These are phyloP conservation scores for Mesostigma viride DNA, from an alignment of 139 green algal genomes.

Conservation along the genomic window DNA sequence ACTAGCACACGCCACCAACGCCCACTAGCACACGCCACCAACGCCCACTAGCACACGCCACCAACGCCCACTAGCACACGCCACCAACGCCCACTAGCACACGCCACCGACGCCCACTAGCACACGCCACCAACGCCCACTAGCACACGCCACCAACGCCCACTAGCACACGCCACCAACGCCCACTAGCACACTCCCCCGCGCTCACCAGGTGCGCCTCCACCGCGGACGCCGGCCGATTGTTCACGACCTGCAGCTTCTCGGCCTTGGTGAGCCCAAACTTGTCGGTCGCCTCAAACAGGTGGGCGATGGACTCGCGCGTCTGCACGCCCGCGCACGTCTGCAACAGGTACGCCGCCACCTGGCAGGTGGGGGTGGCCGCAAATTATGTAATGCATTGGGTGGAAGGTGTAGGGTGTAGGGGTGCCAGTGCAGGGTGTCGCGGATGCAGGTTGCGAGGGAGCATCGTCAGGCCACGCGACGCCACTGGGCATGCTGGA, in stretches of 20 bases:
- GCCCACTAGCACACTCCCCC: not conserved
- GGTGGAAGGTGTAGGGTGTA: no score
- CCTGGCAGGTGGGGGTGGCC: no score
- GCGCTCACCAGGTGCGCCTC: constrained; percentile 10
- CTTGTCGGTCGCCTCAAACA: not conserved
- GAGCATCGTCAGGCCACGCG: no score
- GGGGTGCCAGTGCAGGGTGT: no score
- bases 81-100: no score
- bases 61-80: no score
- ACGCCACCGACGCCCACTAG: not conserved
- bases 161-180: not conserved
- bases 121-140: not conserved
- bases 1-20: no score
- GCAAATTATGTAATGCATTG: no score
- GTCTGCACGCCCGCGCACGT: not conserved
- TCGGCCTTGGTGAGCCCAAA: constrained; percentile 4
- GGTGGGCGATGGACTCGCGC: not conserved
- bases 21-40: no score
- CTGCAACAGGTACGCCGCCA: not conserved
- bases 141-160: not conserved
- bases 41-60: no score
- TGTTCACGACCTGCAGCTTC: constrained; percentile 11
- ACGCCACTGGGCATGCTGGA: no score
- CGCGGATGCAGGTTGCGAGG: no score
- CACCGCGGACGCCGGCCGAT: not conserved